These are phyloP conservation scores for Diospyros lotus DNA, from an alignment of 148 eudicot genomes.

Conservation along the genomic window DNA sequence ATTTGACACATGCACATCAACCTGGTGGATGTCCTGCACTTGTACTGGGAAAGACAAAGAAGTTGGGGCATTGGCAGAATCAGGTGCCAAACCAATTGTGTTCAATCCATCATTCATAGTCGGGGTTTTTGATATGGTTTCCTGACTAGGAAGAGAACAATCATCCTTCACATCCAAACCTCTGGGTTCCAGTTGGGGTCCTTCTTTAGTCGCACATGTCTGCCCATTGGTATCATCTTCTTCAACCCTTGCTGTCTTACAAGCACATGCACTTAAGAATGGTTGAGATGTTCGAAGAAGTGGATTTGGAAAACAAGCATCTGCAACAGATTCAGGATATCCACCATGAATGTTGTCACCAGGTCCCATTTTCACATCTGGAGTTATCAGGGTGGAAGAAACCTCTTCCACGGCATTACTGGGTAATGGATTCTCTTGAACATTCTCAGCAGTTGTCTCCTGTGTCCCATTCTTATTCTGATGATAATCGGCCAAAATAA, in stretches of 20 bases:
- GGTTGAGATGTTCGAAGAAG: slow-evolving; percentile 19
- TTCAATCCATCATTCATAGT: slow-evolving; percentile 16
- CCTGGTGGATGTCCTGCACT: slow-evolving; percentile 9
- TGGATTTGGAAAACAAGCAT: slow-evolving; percentile 24
- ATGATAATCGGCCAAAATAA: background rate
- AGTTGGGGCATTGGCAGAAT: slow-evolving; percentile 13
- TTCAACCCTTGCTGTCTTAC: slow-evolving; percentile 19
- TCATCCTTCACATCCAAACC: slow-evolving; percentile 19
- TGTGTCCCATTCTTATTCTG: slow-evolving; percentile 10
- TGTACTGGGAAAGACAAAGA: slow-evolving; percentile 15
- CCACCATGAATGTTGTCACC: slow-evolving; percentile 11
- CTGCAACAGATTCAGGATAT: slow-evolving; percentile 17
- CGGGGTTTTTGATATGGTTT: slow-evolving; percentile 7
- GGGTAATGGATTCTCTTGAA: slow-evolving; percentile 1
- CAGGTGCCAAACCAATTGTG: slow-evolving; percentile 13
- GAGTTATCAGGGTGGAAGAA: slow-evolving; percentile 15
- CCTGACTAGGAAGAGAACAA: slow-evolving; percentile 23
- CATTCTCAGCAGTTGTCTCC: slow-evolving; percentile 21
- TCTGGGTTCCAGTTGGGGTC: background rate
- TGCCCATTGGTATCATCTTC: slow-evolving; percentile 18
- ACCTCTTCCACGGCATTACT: slow-evolving; percentile 11
- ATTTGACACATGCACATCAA: slow-evolving; percentile 18
- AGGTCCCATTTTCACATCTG: slow-evolving; percentile 13
- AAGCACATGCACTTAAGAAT: slow-evolving; percentile 28
- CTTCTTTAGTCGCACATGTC: background rate